Conservation (phyloP, 73 alveolate genomes). For the Breviolum minutum region DNA sequence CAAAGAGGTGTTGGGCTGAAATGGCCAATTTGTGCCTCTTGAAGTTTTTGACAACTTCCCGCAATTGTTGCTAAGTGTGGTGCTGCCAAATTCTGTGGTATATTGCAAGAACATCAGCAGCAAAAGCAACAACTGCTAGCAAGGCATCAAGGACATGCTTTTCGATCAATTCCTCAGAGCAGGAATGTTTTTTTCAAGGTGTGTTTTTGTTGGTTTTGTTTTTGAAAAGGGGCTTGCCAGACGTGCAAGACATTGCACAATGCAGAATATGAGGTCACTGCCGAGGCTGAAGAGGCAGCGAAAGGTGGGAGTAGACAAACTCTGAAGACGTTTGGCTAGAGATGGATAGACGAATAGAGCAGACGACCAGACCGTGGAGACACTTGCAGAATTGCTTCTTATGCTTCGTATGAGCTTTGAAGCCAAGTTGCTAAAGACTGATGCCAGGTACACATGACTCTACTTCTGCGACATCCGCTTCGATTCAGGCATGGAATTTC, state of each 20-base stretch:
- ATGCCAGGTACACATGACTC: conserved; percentile 2
- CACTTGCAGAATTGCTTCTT: too few relatives aligned
- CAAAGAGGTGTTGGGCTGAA: background rate
- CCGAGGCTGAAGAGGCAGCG: conserved; percentile 43
- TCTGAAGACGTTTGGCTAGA: background rate
- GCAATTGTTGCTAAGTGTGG: background rate
- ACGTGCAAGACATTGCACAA: background rate
- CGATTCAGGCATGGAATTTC: conserved; percentile 7
- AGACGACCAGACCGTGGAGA: too few relatives aligned
- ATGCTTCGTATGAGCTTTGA: background rate
- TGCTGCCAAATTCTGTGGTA: background rate
- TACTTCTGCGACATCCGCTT: background rate
- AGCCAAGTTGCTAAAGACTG: background rate
- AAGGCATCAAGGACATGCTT: too few relatives aligned
- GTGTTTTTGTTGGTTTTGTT: background rate
- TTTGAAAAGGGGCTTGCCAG: background rate
- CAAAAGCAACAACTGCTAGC: too few relatives aligned
- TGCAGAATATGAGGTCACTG: conserved; percentile 2
- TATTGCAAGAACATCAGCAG: background rate
- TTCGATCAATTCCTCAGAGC: too few relatives aligned
- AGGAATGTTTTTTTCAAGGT: too few relatives aligned
- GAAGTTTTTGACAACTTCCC: too few relatives aligned
- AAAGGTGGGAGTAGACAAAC: too few relatives aligned
- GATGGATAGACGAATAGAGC: background rate
- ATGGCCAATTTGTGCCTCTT: too few relatives aligned